Percentiles rank a stretch among this genome's conserved stretches.
phyloP scores from a whole-genome alignment of 306 rosid species.

The Rosa lucieae region DNA sequence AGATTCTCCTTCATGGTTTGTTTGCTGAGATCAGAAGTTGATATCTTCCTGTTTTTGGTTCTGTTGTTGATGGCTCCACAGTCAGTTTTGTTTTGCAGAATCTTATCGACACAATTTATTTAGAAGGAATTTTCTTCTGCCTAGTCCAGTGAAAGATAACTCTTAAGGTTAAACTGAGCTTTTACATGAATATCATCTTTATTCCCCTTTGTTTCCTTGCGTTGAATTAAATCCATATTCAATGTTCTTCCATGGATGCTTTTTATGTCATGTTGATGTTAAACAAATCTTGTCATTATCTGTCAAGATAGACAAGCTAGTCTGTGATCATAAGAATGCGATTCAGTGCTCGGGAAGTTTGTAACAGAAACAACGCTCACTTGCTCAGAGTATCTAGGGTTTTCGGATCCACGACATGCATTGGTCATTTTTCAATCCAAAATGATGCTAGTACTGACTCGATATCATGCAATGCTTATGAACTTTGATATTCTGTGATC shows the following conservation, averaged over 20 bases:
- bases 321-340: not conserved
- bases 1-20: slow-evolving; percentile 37
- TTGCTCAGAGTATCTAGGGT: not conserved
- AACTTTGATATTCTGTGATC: not conserved
- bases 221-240: not conserved
- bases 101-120: not conserved
- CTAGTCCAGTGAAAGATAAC: not conserved
- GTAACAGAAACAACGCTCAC: too few relatives aligned
- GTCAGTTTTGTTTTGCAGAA: not conserved
- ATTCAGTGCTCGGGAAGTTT: not conserved
- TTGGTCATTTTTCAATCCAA: too few relatives aligned
- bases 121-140: not conserved
- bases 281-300: too few relatives aligned
- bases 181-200: not conserved
- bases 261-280: not conserved
- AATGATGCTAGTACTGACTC: too few relatives aligned
- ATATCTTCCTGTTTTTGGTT: not conserved
- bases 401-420: too few relatives aligned
- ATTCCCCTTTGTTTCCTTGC: not conserved
- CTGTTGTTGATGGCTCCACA: not conserved
- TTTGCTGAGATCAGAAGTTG: slow-evolving; percentile 38
- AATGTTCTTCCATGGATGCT: not conserved
- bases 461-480: not conserved
- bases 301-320: not conserved
- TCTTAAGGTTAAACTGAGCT: not conserved